Percentiles rank a stretch among this genome's conserved stretches.
These are phyloP conservation scores for Candida sp. DNA, from an alignment of 1,139 yeast genomes.

Conservation along the genomic window DNA sequence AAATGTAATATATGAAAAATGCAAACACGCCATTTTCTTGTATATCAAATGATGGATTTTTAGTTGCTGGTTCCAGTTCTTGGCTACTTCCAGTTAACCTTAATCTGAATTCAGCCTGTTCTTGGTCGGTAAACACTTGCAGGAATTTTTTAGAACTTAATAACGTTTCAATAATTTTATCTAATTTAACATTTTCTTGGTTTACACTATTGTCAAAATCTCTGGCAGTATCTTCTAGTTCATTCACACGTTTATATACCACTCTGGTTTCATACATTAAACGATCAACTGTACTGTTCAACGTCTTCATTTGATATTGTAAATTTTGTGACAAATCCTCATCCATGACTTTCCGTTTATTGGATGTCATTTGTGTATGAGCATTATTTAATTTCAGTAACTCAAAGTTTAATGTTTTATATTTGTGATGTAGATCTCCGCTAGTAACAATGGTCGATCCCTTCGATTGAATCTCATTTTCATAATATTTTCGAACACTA, in stretches of 20 bases:
- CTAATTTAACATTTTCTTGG: slow-evolving; percentile 24
- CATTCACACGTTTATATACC: slow-evolving; percentile 69
- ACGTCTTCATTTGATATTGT: slow-evolving; percentile 52
- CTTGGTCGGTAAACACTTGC: slow-evolving; percentile 28
- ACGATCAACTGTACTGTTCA: slow-evolving; percentile 71
- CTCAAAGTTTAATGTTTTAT: slow-evolving; percentile 28
- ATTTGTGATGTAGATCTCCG: slow-evolving; percentile 18
- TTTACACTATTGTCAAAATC: slow-evolving; percentile 42
- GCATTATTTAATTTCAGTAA: slow-evolving; percentile 27
- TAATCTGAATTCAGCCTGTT: slow-evolving; percentile 23
- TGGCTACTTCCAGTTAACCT: slow-evolving; percentile 20
- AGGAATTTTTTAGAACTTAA: slow-evolving; percentile 32
- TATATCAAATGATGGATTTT: not conserved
- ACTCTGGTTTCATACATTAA: slow-evolving; percentile 77
- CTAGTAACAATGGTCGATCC: slow-evolving; percentile 9
- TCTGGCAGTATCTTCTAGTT: slow-evolving; percentile 66
- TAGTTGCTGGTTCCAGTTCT: slow-evolving; percentile 14
- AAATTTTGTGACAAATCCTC: slow-evolving; percentile 32
- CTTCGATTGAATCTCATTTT: slow-evolving; percentile 5
- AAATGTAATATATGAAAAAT: slow-evolving; percentile 23
- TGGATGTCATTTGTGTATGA: slow-evolving; percentile 24
- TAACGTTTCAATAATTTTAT: slow-evolving; percentile 32
- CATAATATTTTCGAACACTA: slow-evolving; percentile 12
- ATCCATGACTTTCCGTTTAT: slow-evolving; percentile 29
- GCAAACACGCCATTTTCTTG: slow-evolving; percentile 15